Evolutionary conservation across 352 stramenopile genomes (phyloP).

Genomic region (Globisporangium sylvaticum): DNA sequence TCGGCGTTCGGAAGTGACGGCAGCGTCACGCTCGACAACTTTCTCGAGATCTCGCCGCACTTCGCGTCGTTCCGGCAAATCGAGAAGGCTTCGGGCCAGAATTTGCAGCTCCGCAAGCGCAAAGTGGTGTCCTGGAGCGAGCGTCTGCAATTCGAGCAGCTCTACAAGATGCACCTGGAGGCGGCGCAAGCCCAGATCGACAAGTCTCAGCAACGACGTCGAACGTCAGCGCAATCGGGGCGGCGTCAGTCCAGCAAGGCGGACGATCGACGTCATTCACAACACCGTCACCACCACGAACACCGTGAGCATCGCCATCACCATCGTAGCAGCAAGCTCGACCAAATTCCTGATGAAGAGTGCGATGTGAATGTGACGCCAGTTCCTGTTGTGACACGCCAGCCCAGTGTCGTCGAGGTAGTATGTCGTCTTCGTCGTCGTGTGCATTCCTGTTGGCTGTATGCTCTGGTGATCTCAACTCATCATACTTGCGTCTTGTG

Average conservation of each 20-base stretch:
- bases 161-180: constrained; percentile 48
- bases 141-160: constrained; percentile 44
- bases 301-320: constrained; percentile 17
- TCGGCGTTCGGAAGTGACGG: constrained; percentile 53
- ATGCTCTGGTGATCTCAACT: neutral
- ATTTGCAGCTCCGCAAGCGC: constrained; percentile 42
- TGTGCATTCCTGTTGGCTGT: neutral
- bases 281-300: constrained; percentile 18
- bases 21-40: constrained; percentile 56
- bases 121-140: constrained; percentile 49
- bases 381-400: neutral
- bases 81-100: constrained; percentile 41
- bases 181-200: constrained; percentile 14
- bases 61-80: constrained; percentile 40
- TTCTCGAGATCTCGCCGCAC: constrained; percentile 62
- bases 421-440: neutral
- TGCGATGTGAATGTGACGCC: neutral
- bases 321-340: constrained; percentile 1
- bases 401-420: constrained; percentile 13
- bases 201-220: constrained; percentile 3
- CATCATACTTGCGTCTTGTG: neutral
- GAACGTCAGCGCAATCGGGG: neutral
- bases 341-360: constrained; percentile 2
- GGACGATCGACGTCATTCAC: neutral
- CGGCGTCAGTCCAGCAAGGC: neutral